These are phyloP conservation scores for Anaeromyces robustus DNA, from an alignment of 192 early-diverging fungal species.

Conservation along the genomic window DNA sequence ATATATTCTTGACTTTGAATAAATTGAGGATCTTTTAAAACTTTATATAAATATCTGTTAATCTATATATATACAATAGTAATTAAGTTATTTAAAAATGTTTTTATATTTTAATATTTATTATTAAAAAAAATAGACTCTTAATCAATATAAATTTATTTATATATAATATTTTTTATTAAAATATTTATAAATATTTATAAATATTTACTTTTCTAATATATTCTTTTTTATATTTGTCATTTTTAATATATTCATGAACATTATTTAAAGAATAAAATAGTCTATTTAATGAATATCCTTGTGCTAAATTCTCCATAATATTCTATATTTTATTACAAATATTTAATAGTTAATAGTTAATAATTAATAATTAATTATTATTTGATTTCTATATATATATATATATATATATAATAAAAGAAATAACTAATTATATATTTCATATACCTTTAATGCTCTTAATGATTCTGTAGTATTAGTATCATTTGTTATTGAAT, in stretches of 20 bases:
- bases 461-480: background rate
- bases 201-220: background rate
- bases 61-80: background rate
- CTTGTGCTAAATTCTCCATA: background rate
- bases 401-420: no score
- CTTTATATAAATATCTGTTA: background rate
- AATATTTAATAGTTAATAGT: no score
- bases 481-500: background rate
- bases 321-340: background rate
- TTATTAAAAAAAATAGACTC: no score
- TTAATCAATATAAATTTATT: no score
- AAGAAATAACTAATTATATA: no score
- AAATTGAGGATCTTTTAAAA: conserved; percentile 10
- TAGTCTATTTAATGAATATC: background rate
- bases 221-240: background rate
- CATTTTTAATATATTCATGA: background rate
- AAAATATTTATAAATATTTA: background rate
- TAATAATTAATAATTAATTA: no score
- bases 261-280: background rate
- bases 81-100: no score
- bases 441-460: background rate
- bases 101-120: no score
- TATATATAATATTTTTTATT: no score
- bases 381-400: no score
- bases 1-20: conserved; percentile 12